Percentiles rank a stretch among this genome's conserved stretches.
Conservation (phyloP, 1,139 yeast genomes). For the Sugiyamaella novakii region DNA sequence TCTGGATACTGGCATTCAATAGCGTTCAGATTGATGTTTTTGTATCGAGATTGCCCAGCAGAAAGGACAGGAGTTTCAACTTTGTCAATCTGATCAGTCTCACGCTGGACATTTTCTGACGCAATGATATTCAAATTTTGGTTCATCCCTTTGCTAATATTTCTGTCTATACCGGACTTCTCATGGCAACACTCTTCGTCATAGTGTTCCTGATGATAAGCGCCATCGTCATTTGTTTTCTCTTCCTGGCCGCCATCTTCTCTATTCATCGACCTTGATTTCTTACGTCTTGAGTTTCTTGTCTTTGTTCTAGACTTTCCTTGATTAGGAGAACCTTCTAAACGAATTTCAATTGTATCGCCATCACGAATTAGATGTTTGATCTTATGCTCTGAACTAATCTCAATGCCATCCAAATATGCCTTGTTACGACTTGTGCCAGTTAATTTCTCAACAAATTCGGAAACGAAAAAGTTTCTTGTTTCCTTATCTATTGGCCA, state of each 20-base stretch:
- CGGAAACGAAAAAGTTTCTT: not conserved
- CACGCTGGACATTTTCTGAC: no score
- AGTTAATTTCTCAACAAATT: constrained; percentile 4
- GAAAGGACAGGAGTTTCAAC: constrained; percentile 6
- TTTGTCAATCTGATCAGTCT: no score
- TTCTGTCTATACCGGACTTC: no score
- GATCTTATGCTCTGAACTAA: constrained; percentile 14
- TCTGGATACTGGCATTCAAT: constrained; percentile 22
- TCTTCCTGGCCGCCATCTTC: not conserved
- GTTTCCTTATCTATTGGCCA: constrained; percentile 14
- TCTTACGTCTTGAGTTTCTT: constrained; percentile 25
- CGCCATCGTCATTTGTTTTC: constrained; percentile 3
- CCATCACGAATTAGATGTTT: constrained; percentile 19
- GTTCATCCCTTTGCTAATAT: no score
- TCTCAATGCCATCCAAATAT: constrained; percentile 15
- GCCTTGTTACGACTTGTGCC: constrained; percentile 10
- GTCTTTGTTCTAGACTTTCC: constrained; percentile 26
- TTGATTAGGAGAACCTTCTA: constrained; percentile 20
- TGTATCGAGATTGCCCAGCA: constrained; percentile 11
- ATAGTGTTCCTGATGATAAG: not conserved
- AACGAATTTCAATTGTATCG: constrained; percentile 19
- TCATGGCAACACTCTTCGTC: no score
- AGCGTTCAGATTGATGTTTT: constrained; percentile 11
- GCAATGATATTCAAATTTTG: no score
- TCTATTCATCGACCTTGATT: not conserved